phyloP scores from a whole-genome alignment of 2,329 filamentous ascomycete species.

The Penicillium sp. region DNA sequence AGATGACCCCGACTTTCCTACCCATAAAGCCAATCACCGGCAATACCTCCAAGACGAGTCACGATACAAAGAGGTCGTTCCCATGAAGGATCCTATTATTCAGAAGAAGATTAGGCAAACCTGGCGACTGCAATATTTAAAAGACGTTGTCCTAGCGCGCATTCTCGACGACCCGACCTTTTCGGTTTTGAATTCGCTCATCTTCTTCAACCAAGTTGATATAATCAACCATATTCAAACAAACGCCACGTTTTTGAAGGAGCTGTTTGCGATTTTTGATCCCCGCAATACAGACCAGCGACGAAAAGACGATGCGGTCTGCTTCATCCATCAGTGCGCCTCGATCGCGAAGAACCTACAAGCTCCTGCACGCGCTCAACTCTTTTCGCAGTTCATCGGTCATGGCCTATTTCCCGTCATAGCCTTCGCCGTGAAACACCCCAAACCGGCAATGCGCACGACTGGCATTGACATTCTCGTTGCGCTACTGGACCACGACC shows the following conservation, averaged over 20 bases:
- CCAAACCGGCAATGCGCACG: conserved; percentile 78
- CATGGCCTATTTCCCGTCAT: conserved; percentile 87
- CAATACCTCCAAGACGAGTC: conserved; percentile 86
- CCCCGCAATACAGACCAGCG: conserved; percentile 59
- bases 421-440: conserved; percentile 82
- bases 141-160: conserved; percentile 94
- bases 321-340: conserved; percentile 96
- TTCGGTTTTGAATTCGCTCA: conserved; percentile 92
- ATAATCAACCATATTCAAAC: conserved; percentile 92
- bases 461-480: conserved; percentile 92
- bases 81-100: conserved; percentile 77
- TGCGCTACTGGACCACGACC: conserved; percentile 92
- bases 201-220: conserved; percentile 98
- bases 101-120: conserved; percentile 92
- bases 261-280: conserved; percentile 83
- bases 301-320: conserved; percentile 86
- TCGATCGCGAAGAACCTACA: conserved; percentile 92
- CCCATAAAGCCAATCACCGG: conserved; percentile 94
- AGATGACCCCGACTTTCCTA: conserved; percentile 95
- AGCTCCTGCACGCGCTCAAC: conserved; percentile 69
- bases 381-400: conserved; percentile 86
- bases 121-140: conserved; percentile 92
- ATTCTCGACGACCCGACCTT: conserved; percentile 98
- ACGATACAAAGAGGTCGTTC: conserved; percentile 93
- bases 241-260: conserved; percentile 72